Percentiles rank a stretch among this genome's conserved stretches.
Conservation (phyloP, 768 basidiomycete species). For the Rhodotorula kratochvilovae region DNA sequence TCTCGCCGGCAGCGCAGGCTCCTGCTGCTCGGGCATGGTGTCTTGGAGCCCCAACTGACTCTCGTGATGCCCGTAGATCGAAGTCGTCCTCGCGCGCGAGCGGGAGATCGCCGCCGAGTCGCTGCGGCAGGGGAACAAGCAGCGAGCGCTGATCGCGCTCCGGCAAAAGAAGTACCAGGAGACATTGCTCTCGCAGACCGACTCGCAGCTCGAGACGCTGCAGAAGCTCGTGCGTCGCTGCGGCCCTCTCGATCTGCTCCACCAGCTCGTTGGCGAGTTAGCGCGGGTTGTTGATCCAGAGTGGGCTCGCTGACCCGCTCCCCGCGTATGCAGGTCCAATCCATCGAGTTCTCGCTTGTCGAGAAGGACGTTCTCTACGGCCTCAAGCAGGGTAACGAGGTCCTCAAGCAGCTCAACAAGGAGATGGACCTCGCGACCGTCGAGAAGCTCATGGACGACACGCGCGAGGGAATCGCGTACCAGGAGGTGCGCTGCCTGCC, state of each 20-base stretch:
- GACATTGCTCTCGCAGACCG: constrained; percentile 76
- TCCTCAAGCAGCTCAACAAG: constrained; percentile 86
- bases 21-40: too few relatives aligned
- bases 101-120: constrained; percentile 81
- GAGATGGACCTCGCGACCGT: constrained; percentile 88
- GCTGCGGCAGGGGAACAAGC: constrained; percentile 73
- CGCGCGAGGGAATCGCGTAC: constrained; percentile 84
- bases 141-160: constrained; percentile 78
- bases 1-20: neutral
- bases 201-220: constrained; percentile 77
- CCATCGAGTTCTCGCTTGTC: constrained; percentile 92
- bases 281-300: too few relatives aligned
- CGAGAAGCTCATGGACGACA: constrained; percentile 90
- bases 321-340: constrained; percentile 64
- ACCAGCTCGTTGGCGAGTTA: too few relatives aligned
- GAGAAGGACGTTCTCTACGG: constrained; percentile 90
- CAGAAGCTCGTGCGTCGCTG: constrained; percentile 74
- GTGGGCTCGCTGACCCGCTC: too few relatives aligned
- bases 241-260: too few relatives aligned
- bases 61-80: too few relatives aligned
- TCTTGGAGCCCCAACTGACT: too few relatives aligned
- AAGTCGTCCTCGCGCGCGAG: constrained; percentile 78
- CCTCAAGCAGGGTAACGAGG: constrained; percentile 85
- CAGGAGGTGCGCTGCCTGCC: constrained; percentile 52
- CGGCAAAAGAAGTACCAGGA: constrained; percentile 93